Conservation (phyloP, 768 basidiomycete species). For the Lentinula detonsa region DNA sequence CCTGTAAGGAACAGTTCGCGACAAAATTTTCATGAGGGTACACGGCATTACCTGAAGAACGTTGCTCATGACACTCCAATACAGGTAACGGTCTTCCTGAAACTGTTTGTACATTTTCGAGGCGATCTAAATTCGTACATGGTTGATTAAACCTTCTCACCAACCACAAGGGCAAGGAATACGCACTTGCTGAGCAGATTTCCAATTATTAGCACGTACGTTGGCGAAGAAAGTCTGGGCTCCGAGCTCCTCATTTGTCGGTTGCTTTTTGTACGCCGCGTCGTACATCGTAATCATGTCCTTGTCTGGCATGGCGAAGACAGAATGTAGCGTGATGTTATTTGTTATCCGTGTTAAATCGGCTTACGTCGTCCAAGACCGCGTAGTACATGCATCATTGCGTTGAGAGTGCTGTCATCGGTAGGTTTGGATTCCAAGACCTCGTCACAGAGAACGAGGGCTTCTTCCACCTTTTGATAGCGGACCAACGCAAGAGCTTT, state of each 20-base stretch:
- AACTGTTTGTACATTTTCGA: slow-evolving; percentile 82
- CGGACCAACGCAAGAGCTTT: slow-evolving; percentile 83
- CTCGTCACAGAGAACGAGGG: slow-evolving; percentile 73
- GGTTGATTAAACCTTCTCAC: not conserved
- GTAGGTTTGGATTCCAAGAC: slow-evolving; percentile 68
- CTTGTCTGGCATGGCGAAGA: slow-evolving; percentile 37
- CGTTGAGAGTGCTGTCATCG: slow-evolving; percentile 67
- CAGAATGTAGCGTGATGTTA: not conserved
- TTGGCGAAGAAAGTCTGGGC: slow-evolving; percentile 84
- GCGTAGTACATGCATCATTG: slow-evolving; percentile 80
- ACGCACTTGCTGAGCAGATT: slow-evolving; percentile 73
- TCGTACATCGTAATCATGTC: slow-evolving; percentile 85
- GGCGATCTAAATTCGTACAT: slow-evolving; percentile 45
- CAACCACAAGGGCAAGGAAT: not conserved
- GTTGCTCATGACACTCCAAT: slow-evolving; percentile 78
- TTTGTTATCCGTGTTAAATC: not conserved
- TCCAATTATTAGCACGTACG: slow-evolving; percentile 76
- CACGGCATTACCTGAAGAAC: slow-evolving; percentile 58
- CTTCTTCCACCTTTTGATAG: slow-evolving; percentile 82
- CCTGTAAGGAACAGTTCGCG: slow-evolving; percentile 33
- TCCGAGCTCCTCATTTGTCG: slow-evolving; percentile 77
- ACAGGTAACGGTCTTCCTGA: slow-evolving; percentile 73
- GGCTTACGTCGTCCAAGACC: slow-evolving; percentile 63
- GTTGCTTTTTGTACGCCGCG: slow-evolving; percentile 77
- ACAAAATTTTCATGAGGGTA: not conserved